Conservation (phyloP, 2,329 filamentous ascomycete species). For the Fusarium luffae region DNA sequence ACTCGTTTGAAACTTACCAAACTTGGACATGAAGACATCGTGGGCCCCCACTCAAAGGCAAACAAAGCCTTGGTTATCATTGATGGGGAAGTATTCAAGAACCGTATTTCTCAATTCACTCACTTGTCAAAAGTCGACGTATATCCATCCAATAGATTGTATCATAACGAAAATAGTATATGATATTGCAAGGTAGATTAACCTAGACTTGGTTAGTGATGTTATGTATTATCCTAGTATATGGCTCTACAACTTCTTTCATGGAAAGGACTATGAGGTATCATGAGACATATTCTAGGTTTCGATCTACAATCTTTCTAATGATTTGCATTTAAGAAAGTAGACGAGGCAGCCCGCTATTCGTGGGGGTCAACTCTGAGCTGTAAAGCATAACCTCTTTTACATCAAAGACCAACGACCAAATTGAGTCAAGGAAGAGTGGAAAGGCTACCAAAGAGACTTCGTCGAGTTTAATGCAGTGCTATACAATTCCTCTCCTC, state of each 20-base stretch:
- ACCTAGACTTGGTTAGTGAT: background rate
- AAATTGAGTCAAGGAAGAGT: background rate
- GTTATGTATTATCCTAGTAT: background rate
- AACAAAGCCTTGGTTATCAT: slow-evolving; percentile 5
- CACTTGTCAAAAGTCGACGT: background rate
- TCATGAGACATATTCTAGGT: background rate
- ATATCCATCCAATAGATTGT: background rate
- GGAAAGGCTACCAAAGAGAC: background rate
- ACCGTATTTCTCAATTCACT: background rate
- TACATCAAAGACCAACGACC: background rate
- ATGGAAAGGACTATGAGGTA: background rate
- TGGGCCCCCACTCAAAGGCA: slow-evolving; percentile 31
- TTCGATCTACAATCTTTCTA: background rate
- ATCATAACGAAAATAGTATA: background rate
- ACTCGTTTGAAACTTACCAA: slow-evolving; percentile 35
- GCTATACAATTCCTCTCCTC: too few relatives aligned
- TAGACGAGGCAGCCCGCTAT: background rate
- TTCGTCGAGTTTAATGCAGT: too few relatives aligned
- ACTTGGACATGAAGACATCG: slow-evolving; percentile 21
- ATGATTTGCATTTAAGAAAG: background rate
- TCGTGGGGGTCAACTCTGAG: background rate
- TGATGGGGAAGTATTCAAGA: background rate
- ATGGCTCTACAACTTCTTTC: background rate
- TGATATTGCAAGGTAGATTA: background rate
- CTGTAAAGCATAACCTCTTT: background rate